Base-by-base conservation (phyloP, 768 basidiomycete genomes). In the Mrakia hoshinonis region DNA sequence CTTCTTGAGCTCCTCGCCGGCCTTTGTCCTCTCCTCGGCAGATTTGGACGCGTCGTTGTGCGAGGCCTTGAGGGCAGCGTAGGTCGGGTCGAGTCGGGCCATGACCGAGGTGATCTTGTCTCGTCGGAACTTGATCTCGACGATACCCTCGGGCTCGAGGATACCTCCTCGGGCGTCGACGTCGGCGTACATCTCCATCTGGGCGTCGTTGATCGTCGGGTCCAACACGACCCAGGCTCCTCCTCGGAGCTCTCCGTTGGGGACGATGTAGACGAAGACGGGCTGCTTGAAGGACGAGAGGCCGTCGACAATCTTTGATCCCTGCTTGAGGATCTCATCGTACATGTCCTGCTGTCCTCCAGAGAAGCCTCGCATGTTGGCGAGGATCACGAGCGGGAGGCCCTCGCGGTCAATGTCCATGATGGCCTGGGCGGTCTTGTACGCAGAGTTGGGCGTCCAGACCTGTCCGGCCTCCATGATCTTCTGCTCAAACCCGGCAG, bases 361-460 rank as follows among this genome's bases (percentile, higher is more conserved):
- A 26, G 96, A 99, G 87, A 99, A 99, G 31, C 96, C 96, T 83
- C 96, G 90, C 93, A 96, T 98, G 83, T 99, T 99, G 68, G 96
- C 96, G 77, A 99, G 97, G 80, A 99, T 94, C 80, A 98, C 94
- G 72, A 99, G 84, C 4, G 96, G 96, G 18, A 99, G 83, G 29
- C 91, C 92, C 81, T 99, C 96, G 52, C 96, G 89, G 81, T 95
- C 90, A 83, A 98, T 91, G 82, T 99, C 96, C 80, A 93, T 93
- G 83, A 98, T 98, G 20, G 96, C 95, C 77, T 98, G 96, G 10
- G 94, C 96, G 10, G 96, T 99, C 85, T 99, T 99, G 84, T 96
- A 94, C 7, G 96, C 94, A 6, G 92, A 95, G 81, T 99, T 98
- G 46, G 96, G 96, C 80, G 97, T 98, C 96, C 96, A 99, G 31